Evolutionary conservation across 345 rosid species (phyloP), one percentile per base, ranked within the genome.

Genomic region (Rubroshorea leprosula): DNA sequence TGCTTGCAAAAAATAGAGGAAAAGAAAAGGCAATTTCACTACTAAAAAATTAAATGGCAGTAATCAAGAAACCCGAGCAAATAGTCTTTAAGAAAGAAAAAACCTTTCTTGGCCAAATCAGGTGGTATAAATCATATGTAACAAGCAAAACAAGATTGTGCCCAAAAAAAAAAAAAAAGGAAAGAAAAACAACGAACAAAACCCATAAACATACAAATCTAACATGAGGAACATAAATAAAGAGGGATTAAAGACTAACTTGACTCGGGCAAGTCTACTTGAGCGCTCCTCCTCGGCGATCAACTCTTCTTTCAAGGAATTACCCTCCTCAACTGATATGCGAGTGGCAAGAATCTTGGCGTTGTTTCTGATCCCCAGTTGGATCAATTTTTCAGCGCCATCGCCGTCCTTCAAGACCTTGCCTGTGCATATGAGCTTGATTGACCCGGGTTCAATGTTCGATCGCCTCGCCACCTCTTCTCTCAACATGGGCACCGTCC

Each of bases 261-360:
- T 92, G 70, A 89, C 59, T 38, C 97, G 77, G 17, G 82, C 64
- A 55, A 91, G 84, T 68, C 92, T 73, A 16, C 77, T 72, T 10
- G 78, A 72, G 49, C 97, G 76, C 27, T 92, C 98, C 53, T 92
- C 96, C 64, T 89, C 95, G 2, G 83, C 95, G 69, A 86, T 54
- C 54, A 76, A 54, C 66, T 77, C 81, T 6, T 73, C 43, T 57
- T 71, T 71, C 62, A 84, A 59, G 5, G 86, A 75, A 39, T 78
- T 76, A 39, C 90, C 90, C 68, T 91, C 92, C 27, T 80, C 96
- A 14, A 64, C 81, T 25, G 78, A 72, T 21, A 68, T 72, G 24
- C 93, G 89, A 67, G 72, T 74, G 4, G 89, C 80, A 11, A 92
- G 89, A 66, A 92, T 74, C 70, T 86, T 89, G 4, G 91, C 72